These are phyloP conservation scores for Clavispora asparagi DNA, from an alignment of 805 yeast species.

Conservation along the genomic window DNA sequence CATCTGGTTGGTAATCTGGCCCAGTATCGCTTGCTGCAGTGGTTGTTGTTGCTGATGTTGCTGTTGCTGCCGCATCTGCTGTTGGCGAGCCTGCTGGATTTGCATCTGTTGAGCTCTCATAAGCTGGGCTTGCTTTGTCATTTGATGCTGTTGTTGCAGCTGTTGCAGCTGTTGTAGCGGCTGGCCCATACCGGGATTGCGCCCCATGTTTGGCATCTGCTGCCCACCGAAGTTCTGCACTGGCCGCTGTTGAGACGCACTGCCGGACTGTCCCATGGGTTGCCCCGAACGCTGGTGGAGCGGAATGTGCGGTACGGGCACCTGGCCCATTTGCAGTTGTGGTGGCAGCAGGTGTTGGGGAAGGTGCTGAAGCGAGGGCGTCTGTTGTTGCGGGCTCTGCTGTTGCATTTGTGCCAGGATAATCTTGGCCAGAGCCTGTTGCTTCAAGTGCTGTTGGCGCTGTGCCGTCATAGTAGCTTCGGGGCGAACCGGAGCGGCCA, in stretches of 20 bases:
- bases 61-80: constrained; percentile 5
- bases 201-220: not conserved
- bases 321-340: not conserved
- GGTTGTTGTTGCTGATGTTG: constrained; percentile 8
- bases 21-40: constrained; percentile 6
- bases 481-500: not conserved
- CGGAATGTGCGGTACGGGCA: not conserved
- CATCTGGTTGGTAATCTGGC: constrained; percentile 1
- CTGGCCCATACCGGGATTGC: not conserved
- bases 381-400: constrained; percentile 2
- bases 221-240: not conserved
- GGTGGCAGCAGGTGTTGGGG: constrained; percentile 1
- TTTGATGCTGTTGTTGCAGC: constrained; percentile 3
- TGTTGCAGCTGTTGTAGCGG: not conserved
- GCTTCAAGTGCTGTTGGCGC: constrained; percentile 1
- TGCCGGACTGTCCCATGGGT: not conserved
- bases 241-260: not conserved
- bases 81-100: constrained; percentile 13
- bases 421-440: constrained; percentile 2
- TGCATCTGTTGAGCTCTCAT: constrained; percentile 13
- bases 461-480: constrained; percentile 1
- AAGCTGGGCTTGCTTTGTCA: constrained; percentile 4
- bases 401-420: constrained; percentile 7
- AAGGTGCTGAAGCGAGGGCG: not conserved
- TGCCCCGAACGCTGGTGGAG: not conserved